Evolutionary conservation across 2,329 filamentous ascomycete species (phyloP).

Genomic region (Ceratocystis variospora): DNA sequence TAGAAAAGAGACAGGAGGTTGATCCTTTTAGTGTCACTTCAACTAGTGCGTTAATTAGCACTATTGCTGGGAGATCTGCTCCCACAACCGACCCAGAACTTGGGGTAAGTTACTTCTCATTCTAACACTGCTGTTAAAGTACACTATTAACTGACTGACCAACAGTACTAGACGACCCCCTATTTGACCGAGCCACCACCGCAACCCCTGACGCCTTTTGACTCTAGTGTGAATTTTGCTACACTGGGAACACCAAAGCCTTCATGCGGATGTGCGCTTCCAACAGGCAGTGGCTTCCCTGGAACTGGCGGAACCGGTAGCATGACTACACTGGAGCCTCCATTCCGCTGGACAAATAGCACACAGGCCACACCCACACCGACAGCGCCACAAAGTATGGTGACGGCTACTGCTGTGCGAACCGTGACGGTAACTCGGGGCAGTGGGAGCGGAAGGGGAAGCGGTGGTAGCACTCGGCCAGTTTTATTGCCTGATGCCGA

Average conservation of each 20-base stretch:
- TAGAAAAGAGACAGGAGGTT: no score
- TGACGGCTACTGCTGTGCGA: conserved; percentile 14
- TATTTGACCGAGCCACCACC: conserved; percentile 3
- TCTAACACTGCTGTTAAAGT: background rate
- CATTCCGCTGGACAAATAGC: conserved; percentile 8
- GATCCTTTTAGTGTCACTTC: no score
- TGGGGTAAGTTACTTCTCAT: background rate
- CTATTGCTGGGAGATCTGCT: no score
- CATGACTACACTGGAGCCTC: background rate
- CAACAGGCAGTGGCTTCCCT: background rate
- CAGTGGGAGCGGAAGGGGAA: background rate
- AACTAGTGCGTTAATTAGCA: no score
- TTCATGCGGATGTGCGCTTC: background rate
- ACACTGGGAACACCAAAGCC: conserved; percentile 6
- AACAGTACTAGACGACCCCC: background rate
- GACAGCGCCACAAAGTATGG: background rate
- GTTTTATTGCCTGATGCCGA: conserved; percentile 9
- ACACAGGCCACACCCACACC: background rate
- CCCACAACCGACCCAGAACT: background rate
- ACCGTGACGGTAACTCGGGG: conserved; percentile 12
- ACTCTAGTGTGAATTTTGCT: conserved; percentile 17
- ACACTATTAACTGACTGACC: conserved; percentile 5
- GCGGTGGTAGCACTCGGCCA: background rate
- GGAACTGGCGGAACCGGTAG: background rate
- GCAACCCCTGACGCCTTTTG: conserved; percentile 14